Evolutionary conservation across 2,329 filamentous ascomycete genomes (phyloP), one percentile per base, ranked within the genome.

Genomic region (Exophiala phaeomuriformis): DNA sequence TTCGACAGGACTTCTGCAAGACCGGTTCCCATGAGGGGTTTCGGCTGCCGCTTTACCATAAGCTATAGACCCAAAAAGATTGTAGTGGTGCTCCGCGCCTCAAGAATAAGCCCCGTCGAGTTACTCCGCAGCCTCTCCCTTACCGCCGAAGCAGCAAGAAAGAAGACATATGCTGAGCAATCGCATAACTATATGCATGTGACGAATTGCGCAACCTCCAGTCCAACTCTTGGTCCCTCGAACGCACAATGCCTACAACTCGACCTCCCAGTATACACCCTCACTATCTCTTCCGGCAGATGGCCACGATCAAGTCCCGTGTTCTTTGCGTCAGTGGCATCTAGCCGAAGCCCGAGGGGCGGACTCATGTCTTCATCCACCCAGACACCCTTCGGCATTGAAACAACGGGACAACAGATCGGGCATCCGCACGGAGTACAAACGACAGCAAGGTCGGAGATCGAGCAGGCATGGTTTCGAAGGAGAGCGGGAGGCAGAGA

Each of bases 41-140:
- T 10, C 9, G 31, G 41, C 62, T 67, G 68, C 75, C 71, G 73
- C 72, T 77, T 78, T 75, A 65, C 70, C 69, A 76, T 76, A 77
- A 77, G 73, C 73, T 76, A 76, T 71, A 72, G 74, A 76, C 71
- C 71, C 70, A 60, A 65, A 64, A 65, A 65, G 58, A 66, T 30
- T 28, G 35, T 40, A 33, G 65, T 57, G 54, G 76, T 76, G 80
- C 86, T 86, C 86, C 89, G 95, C 90, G 90, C 86, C 81, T 90
- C 91, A 86, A 96, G 89, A 96, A 95, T 97, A 90, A 96, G 91
- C 91, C 91, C 91, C 91, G 95, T 97, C 90, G 90, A 95, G 91
- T 97, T 94, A 95, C 88, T 79, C 73, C 71, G 68, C 67, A 6
- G 37, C 35, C 29, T 31, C 28, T 32, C 9, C 39, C 32, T 32